These are phyloP conservation scores for Ophiognomonia clavigignenti-juglandacearum DNA, from an alignment of 2,329 filamentous ascomycete species.

Conservation along the genomic window DNA sequence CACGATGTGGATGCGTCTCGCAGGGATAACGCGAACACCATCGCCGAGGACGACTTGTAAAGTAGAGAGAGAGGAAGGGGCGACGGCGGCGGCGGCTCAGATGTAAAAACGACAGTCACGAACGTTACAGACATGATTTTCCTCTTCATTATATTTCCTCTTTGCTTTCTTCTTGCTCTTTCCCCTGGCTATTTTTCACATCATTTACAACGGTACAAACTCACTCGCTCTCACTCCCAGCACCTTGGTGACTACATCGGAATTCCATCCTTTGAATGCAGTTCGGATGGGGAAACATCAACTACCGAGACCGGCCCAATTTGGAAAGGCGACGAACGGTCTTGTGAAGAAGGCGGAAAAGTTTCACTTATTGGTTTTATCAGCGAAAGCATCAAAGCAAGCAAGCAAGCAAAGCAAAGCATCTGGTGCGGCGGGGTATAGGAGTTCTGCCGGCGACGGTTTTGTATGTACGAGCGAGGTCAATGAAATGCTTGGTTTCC, in stretches of 20 bases:
- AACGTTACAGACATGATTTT: constrained; percentile 6
- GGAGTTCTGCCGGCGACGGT: neutral
- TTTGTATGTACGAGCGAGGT: neutral
- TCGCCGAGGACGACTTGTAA: constrained; percentile 12
- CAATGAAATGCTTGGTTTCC: neutral
- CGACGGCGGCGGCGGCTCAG: too few species aligned
- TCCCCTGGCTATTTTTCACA: neutral
- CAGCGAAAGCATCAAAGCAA: too few species aligned
- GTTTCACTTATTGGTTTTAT: too few species aligned
- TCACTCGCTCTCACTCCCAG: neutral
- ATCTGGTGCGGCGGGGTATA: neutral
- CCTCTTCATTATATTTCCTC: neutral
- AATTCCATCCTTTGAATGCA: too few species aligned
- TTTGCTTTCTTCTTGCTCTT: constrained; percentile 1
- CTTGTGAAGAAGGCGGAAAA: too few species aligned
- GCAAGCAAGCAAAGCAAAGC: too few species aligned
- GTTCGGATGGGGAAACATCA: too few species aligned
- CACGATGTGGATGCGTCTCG: constrained; percentile 5
- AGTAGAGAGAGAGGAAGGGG: neutral
- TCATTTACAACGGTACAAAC: too few species aligned
- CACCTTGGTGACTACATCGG: neutral
- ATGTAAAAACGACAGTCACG: neutral
- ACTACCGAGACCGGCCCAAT: too few species aligned
- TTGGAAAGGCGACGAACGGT: too few species aligned
- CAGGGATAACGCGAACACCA: neutral